Conservation (phyloP, 768 basidiomycete genomes). For the Tricholoma terreum region DNA sequence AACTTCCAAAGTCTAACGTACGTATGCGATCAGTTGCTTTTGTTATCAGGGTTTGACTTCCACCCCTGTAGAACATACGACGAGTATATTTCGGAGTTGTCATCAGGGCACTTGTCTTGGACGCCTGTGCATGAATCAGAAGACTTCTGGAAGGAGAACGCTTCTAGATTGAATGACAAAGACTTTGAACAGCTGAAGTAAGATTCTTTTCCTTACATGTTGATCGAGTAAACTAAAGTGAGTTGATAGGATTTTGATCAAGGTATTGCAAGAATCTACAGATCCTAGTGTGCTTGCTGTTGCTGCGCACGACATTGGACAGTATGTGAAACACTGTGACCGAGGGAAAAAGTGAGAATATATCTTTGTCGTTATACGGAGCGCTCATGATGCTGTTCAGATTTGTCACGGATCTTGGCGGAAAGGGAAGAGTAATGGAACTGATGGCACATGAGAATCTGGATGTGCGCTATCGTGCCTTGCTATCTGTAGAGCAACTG, state of each 20-base stretch:
- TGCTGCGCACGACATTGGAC: conserved; percentile 89
- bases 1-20: conserved; percentile 91
- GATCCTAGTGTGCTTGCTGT: conserved; percentile 86
- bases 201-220: conserved; percentile 9
- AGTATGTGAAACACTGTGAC: conserved; percentile 91
- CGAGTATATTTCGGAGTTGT: conserved; percentile 89
- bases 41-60: not conserved
- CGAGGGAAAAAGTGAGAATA: conserved; percentile 81
- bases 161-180: conserved; percentile 77
- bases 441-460: conserved; percentile 87
- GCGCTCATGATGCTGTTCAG: conserved; percentile 25
- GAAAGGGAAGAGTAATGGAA: conserved; percentile 85
- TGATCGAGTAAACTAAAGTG: not conserved
- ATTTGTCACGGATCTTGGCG: conserved; percentile 78
- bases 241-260: conserved; percentile 63
- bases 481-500: conserved; percentile 86
- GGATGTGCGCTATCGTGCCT: conserved; percentile 89
- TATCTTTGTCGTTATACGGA: not conserved
- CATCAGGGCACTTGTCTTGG: conserved; percentile 91
- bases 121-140: conserved; percentile 95
- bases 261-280: conserved; percentile 61
- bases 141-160: conserved; percentile 98
- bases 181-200: conserved; percentile 85
- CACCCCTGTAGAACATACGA: conserved; percentile 75
- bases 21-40: conserved; percentile 22